Percentiles rank a stretch among this genome's conserved stretches.
Conservation (phyloP, 345 rosid genomes). For the Linum usitatissimum region DNA sequence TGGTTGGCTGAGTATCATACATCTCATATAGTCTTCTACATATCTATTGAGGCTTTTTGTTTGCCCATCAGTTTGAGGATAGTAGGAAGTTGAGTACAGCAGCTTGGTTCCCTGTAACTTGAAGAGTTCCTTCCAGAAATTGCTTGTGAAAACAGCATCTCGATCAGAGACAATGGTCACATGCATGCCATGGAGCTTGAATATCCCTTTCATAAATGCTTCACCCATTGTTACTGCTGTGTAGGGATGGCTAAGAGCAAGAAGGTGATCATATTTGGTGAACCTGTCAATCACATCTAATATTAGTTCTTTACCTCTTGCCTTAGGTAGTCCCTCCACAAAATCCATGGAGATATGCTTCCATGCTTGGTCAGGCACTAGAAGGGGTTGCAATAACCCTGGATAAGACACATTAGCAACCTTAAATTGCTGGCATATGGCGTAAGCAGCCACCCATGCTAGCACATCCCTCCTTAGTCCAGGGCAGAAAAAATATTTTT, state of each 20-base stretch:
- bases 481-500: neutral
- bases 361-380: neutral
- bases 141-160: neutral
- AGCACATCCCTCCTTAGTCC: neutral
- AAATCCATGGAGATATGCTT: constrained; percentile 1
- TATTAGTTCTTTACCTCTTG: neutral
- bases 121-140: neutral
- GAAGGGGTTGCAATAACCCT: constrained; percentile 5
- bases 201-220: neutral
- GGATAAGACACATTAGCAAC: no score
- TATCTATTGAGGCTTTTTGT: neutral
- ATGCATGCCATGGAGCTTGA: constrained; percentile 1
- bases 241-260: neutral
- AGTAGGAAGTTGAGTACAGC: neutral
- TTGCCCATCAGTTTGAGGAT: constrained; percentile 1
- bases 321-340: neutral
- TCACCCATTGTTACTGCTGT: neutral
- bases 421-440: neutral
- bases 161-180: neutral
- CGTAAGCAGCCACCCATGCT: neutral
- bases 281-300: neutral
- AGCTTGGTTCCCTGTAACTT: neutral
- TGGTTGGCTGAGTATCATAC: neutral
- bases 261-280: neutral
- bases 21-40: neutral